Base-by-base conservation (phyloP, 345 rosid genomes). In the Lepidium aucheri region DNA sequence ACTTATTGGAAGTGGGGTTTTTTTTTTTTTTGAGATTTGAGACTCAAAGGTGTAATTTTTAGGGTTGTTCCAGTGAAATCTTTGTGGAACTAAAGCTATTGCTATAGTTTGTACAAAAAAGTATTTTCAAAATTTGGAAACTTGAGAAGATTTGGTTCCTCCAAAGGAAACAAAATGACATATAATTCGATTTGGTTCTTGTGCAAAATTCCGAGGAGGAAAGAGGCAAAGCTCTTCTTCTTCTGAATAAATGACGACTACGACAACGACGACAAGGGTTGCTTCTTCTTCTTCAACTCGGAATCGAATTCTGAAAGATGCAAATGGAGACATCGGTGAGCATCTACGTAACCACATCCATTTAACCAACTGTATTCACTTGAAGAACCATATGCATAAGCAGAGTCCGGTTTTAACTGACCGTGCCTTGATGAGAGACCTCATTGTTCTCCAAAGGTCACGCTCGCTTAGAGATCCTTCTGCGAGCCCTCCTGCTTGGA, bases 321-420 rank as follows among this genome's bases (percentile, higher is more conserved):
- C 89, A 57, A 94, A 94, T 82, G 97, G 92, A 58, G 92, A 90
- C 62, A 85, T 94, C 58, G 68, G 84, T 60, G 97, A 94, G 70
- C 99, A 94, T 86, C 96, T 88, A 16, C 90, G 92, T 45, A 94
- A 90, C 70, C 97, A 94, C 74, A 82, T 90, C 74, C 99, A 94
- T 63, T 78, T 94, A 66, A 88, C 97, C 9, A 94, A 94, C 55
- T 94, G 99, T 65, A 94, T 94, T 72, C 97, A 94, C 78, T 81
- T 94, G 78, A 94, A 94, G 81, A 88, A 94, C 75, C 97, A 94
- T 74, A 88, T 94, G 96, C 99, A 90, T 65, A 94, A 90, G 75
- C 99, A 90, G 49, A 94, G 96, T 60, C 97, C 97, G 4, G 79
- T 85, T 34, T 69, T 84, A 62, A 76, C 83, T 7, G 97, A 90